Evolutionary conservation across 2,329 filamentous ascomycete genomes (phyloP), one percentile per base, ranked within the genome.

Genomic region (Fusarium cyanostomum): DNA sequence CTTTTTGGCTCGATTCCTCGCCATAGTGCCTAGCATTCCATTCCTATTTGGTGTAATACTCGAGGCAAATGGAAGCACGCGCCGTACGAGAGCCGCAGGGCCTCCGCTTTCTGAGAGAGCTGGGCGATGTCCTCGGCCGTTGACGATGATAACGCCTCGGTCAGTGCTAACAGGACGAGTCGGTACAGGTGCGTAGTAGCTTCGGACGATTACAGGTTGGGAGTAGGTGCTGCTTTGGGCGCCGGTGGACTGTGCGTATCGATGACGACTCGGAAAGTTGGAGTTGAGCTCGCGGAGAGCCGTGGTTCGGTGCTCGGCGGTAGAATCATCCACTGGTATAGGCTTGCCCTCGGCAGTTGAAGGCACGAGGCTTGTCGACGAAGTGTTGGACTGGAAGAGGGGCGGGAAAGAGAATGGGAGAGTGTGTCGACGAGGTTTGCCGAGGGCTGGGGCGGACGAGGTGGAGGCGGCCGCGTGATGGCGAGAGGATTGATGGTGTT

Each of bases 121-220:
- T n/a, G 69, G 48, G n/a, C 67, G 70, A 46, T 68, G 61, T 15
- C 68, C 53, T 52, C 71, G 69, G 16, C 73, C 61, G 55, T 73
- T 73, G 24, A 73, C 70, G 38, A 72, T 56, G 35, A 73, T 62
- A 13, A 73, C 70, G 21, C 72, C 71, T 31, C 72, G 71, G 28
- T 70, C 73, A 15, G 72, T 70, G 52, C 68, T 72, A 16, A 64
- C 66, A 24, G 73, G 73, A 18, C 77, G 76, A 37, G 68, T 73
- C 12, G 74, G 69, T 21, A 69, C 77, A 10, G 77, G 80, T 2
- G 84, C 82, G 38, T 84, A 86, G 70, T 89, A 89, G 44, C 86
- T 89, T 56, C 86, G 82, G 21, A 89, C 87, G 34, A 89, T 84
- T 54, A 89, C 85, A n/a, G 87, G 87, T 61, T 88, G 85, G 4